Evolutionary conservation across 2,329 filamentous ascomycete species (phyloP), one percentile per base, ranked within the genome.

Genomic region (Emergomyces africanus): DNA sequence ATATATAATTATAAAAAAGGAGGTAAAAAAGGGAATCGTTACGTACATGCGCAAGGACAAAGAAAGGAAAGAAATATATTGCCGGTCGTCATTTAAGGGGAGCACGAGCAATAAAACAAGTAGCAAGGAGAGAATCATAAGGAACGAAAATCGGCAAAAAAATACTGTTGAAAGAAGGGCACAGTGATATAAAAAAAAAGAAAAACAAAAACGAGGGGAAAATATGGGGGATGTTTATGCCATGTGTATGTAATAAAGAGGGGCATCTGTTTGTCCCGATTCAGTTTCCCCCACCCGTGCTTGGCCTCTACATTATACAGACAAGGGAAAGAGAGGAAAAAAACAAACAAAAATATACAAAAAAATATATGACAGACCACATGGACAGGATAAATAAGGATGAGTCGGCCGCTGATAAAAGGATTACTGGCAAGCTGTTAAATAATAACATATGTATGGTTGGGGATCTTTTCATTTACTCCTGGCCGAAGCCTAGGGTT

Each of bases 401-500:
- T 44, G n/a, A n/a, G 39, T 55, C 23, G 15, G 37, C 39, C 14
- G 3, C 53, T 14, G 14, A 20, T 3, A 23, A 49, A n/a, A 20
- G 20, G n/a, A 57, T n/a, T n/a, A 33, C 48, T 4, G 20, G 23
- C 33, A 35, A 28, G 30, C 15, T 2, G 18, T 25, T 54, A 49
- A 57, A 48, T 41, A 57, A 48, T 41, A 54, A 41, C 20, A 41
- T 37, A 15, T 39, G 50, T 10, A 23, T 25, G 10, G 9, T 15
- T 39, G 6, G 20, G 33, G 6, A 49, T 50, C n/a, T n/a, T 41
- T 37, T 9, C 33, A 25, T 41, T 54, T 54, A 99, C 78, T 99
- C 94, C 78, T 99, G 94, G 65, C 94, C 94, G 72, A 99, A 99
- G 63, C 94, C 94, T 79, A 99, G 91, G 0, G 94, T 99, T 78